Percentiles rank a stretch among this genome's conserved stretches.
phyloP scores from a whole-genome alignment of 139 green algal genomes.

The Chlamydomonas sp. region DNA sequence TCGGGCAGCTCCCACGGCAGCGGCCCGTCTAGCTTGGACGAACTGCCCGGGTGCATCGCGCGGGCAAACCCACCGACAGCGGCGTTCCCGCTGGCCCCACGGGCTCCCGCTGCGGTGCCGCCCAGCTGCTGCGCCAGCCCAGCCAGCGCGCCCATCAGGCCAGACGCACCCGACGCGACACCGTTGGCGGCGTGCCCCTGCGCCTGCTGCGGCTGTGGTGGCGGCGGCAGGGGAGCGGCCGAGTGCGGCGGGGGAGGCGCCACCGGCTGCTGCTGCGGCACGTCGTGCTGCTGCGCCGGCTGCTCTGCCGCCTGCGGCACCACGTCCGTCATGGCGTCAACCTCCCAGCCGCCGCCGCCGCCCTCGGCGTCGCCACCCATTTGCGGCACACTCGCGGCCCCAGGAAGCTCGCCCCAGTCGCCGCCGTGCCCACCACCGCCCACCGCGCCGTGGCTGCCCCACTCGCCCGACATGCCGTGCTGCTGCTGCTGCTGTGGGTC shows the following conservation, averaged over 20 bases:
- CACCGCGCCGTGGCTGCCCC: not conserved
- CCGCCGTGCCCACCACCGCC: not conserved
- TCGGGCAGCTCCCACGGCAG: conserved; percentile 44
- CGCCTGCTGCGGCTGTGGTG: not conserved
- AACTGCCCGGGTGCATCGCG: conserved; percentile 33
- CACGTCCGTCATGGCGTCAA: not conserved
- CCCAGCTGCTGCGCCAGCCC: not conserved
- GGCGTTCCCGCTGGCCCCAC: not conserved
- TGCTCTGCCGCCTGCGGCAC: not conserved
- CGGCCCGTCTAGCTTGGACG: conserved; percentile 38
- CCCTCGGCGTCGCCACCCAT: not conserved
- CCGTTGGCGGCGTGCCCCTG: not conserved
- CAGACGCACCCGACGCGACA: not conserved
- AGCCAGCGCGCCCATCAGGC: not conserved
- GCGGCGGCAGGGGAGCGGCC: not conserved
- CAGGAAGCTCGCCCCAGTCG: not conserved
- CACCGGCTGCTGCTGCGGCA: not conserved
- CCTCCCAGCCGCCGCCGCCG: not conserved
- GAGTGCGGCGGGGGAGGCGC: no score
- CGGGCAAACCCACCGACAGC: conserved; percentile 19
- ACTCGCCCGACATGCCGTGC: not conserved
- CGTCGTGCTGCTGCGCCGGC: no score
- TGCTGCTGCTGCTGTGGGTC: not conserved
- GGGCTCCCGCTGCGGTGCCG: not conserved
- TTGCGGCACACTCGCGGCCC: not conserved